Conservation (phyloP, 345 rosid genomes). For the Lumnitzera racemosa region DNA sequence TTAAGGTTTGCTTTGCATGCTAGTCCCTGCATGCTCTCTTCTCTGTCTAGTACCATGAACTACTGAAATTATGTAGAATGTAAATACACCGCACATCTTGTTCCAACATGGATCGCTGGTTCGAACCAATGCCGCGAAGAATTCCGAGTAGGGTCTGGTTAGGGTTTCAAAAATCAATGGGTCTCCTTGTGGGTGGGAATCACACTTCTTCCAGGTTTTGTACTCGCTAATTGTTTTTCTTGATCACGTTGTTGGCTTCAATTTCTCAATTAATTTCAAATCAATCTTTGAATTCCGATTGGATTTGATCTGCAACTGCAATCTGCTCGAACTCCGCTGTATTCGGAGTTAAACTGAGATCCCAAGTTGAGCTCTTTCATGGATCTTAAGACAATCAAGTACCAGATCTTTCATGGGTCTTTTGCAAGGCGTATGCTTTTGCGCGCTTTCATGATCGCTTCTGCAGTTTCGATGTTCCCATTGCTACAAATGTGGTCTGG, state of each 20-base stretch:
- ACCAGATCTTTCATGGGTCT: slow-evolving; percentile 39
- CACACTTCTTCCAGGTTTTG: slow-evolving; percentile 99
- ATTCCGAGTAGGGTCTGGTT: slow-evolving; percentile 64
- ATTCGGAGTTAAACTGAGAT: slow-evolving; percentile 4
- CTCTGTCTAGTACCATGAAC: no score
- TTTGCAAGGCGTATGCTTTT: slow-evolving; percentile 51
- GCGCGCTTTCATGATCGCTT: slow-evolving; percentile 45
- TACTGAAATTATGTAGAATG: no score
- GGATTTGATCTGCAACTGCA: background rate
- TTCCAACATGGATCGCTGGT: slow-evolving; percentile 33
- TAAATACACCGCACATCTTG: background rate
- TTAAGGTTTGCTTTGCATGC: no score
- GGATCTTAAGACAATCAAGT: slow-evolving; percentile 43
- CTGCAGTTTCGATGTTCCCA: slow-evolving; percentile 48
- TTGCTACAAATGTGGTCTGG: slow-evolving; percentile 42
- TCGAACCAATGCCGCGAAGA: slow-evolving; percentile 28
- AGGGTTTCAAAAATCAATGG: slow-evolving; percentile 56
- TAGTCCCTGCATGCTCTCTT: no score
- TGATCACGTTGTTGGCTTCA: slow-evolving; percentile 17
- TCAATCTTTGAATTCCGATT: background rate
- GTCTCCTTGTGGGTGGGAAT: slow-evolving; percentile 99
- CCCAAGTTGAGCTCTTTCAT: slow-evolving; percentile 12
- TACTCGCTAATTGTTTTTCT: slow-evolving; percentile 45
- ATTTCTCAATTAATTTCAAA: slow-evolving; percentile 17
- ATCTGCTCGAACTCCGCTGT: slow-evolving; percentile 1